Base-by-base conservation (phyloP, 495 filamentous ascomycete genomes). In the Cercophora newfieldiana region DNA sequence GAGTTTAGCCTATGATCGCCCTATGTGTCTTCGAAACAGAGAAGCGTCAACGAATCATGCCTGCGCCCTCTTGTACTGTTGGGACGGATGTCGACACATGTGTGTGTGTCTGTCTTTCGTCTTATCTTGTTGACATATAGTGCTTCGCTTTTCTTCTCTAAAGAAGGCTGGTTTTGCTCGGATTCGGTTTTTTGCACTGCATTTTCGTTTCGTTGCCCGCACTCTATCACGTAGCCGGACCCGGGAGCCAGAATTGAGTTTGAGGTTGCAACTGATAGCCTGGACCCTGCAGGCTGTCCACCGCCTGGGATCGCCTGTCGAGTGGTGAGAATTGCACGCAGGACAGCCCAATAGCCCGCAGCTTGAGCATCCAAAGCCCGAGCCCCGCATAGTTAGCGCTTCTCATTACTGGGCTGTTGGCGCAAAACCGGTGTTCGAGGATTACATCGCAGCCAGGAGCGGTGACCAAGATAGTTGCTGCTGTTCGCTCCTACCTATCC, bases 181-280 rank as follows among this genome's bases (percentile, higher is more conserved):
- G n/a, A n/a, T n/a, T 22, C 50, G 6, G 50, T 26, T 53, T 53
- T 19, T 53, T 26, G 8, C 50, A 22, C 50, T 19, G 2, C 50
- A 53, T n/a, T n/a, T n/a, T n/a, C 50, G 24, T 8, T 53, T 26
- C 10, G 2, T 26, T 53, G 50, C 55, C 7, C 26, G 24, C 55
- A 31, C 26, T 58, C 22, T 58, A 29, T 21, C 55, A 28, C 31
- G 22, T 44, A 0, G 62, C 62, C 53, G 24, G 58, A 44, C 51
- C 24, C 31, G 51, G 62, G 62, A 64, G 53, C 31, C 24, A 57
- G 31, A 57, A 48, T 19, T 37, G 62, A 56, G 21, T 48, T 58
- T 58, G 30, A n/a, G 12, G 18, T 47, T 28, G 2, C 50, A 26
- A 26, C 50, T 8, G n/a, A 53, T 22, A 18, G 24, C 28, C 33